These are phyloP conservation scores for Lanmaoa pseudosensibilis DNA, from an alignment of 768 basidiomycete genomes.

Conservation along the genomic window DNA sequence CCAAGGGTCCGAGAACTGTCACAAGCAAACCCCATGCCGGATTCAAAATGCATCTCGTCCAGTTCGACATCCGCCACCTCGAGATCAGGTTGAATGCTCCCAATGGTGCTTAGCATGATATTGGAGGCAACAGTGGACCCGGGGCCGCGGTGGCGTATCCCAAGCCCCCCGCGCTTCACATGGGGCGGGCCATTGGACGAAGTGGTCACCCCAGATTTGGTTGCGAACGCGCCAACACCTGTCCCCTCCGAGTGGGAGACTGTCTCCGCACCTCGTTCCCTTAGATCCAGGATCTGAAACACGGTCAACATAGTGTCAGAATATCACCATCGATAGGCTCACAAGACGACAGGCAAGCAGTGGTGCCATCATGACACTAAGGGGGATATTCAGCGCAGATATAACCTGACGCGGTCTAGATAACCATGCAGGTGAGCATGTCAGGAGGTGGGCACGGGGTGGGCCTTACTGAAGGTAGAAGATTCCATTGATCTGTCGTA, in stretches of 20 bases:
- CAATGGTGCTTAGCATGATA: constrained; percentile 62
- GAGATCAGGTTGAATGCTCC: constrained; percentile 54
- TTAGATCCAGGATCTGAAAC: constrained; percentile 74
- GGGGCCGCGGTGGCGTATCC: constrained; percentile 48
- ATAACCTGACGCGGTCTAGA: constrained; percentile 75
- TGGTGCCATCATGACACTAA: constrained; percentile 82
- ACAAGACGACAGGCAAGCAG: constrained; percentile 78
- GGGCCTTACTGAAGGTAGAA: constrained; percentile 76
- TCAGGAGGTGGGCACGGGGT: background rate
- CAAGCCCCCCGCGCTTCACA: constrained; percentile 38
- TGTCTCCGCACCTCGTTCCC: constrained; percentile 78
- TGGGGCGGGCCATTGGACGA: constrained; percentile 26
- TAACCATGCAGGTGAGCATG: constrained; percentile 13
- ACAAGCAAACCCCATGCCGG: constrained; percentile 53
- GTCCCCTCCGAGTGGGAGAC: constrained; percentile 74
- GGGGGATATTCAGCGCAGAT: constrained; percentile 80
- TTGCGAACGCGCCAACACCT: constrained; percentile 64
- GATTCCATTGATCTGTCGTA: constrained; percentile 65
- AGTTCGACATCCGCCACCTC: constrained; percentile 56
- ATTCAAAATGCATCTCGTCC: constrained; percentile 51
- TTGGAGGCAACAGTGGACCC: constrained; percentile 60
- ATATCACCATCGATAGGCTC: constrained; percentile 17
- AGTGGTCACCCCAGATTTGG: constrained; percentile 48
- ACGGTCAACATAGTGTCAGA: constrained; percentile 5
- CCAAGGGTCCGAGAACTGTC: constrained; percentile 38